Evolutionary conservation across 2,329 filamentous ascomycete genomes (phyloP).

Genomic region (Capronia epimyces): DNA sequence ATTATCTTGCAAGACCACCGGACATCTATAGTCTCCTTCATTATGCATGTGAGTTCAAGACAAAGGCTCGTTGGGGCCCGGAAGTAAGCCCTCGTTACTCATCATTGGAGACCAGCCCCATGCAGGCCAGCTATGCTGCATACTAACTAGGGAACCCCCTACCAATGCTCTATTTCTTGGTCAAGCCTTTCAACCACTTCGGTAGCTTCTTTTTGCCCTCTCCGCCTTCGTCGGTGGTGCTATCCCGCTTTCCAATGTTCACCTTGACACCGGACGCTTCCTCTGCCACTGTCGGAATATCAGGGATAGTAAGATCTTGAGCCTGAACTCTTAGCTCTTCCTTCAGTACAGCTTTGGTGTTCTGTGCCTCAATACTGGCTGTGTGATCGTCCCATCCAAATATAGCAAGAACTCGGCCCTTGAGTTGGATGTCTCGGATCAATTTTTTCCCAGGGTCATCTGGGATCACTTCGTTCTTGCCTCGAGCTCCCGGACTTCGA

Average conservation of each 20-base stretch:
- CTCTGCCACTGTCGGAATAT: conserved; percentile 43
- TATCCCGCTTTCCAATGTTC: conserved; percentile 33
- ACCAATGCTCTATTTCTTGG: conserved; percentile 67
- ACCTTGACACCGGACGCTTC: conserved; percentile 32
- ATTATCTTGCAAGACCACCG: neutral
- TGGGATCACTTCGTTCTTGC: conserved; percentile 45
- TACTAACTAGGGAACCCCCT: no score
- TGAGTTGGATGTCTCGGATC: conserved; percentile 68
- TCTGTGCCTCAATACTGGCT: conserved; percentile 52
- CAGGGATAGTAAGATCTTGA: conserved; percentile 60
- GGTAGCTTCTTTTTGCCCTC: conserved; percentile 47
- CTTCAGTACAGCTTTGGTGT: conserved; percentile 55
- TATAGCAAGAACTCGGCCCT: conserved; percentile 66
- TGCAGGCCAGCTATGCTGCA: no score
- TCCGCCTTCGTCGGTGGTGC: conserved; percentile 34
- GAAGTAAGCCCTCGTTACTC: no score
- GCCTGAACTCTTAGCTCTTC: conserved; percentile 58
- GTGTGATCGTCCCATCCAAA: conserved; percentile 64
- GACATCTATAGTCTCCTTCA: neutral
- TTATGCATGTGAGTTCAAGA: no score
- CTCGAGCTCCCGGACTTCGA: conserved; percentile 50
- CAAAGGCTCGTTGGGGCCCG: no score
- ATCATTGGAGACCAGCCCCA: no score
- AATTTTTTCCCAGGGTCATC: conserved; percentile 41
- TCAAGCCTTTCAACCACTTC: conserved; percentile 67